Evolutionary conservation across 225 moss, liverwort and hornwort species (phyloP).

Genomic region (Sphagnum contortum): DNA sequence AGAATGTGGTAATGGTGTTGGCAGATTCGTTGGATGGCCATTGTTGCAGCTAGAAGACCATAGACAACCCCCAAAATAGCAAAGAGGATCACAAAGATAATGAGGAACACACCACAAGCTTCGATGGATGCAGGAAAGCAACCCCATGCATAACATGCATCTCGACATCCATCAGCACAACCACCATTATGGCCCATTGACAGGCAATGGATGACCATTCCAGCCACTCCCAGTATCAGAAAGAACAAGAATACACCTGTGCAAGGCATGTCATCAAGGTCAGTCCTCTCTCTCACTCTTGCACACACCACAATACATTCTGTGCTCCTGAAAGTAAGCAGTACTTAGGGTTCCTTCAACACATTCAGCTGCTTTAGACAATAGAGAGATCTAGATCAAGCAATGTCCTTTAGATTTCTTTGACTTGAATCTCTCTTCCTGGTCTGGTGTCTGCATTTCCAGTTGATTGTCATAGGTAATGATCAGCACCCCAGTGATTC

Average conservation of each 20-base stretch:
- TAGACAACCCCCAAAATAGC: slow-evolving; percentile 32
- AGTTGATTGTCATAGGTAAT: too few relatives aligned
- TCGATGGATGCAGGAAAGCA: slow-evolving; percentile 37
- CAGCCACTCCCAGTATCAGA: slow-evolving; percentile 27
- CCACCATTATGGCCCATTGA: slow-evolving; percentile 25
- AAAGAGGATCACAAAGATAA: slow-evolving; percentile 28
- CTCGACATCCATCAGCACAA: slow-evolving; percentile 24
- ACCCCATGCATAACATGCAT: slow-evolving; percentile 29
- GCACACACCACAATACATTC: too few relatives aligned
- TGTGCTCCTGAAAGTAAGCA: too few relatives aligned
- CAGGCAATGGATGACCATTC: slow-evolving; percentile 28
- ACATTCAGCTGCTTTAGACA: too few relatives aligned
- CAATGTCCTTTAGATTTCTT: too few relatives aligned
- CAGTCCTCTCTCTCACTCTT: too few relatives aligned
- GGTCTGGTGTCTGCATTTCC: too few relatives aligned
- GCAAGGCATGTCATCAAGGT: too few relatives aligned
- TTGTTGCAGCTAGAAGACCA: slow-evolving; percentile 33
- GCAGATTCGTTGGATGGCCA: slow-evolving; percentile 17
- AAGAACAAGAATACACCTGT: slow-evolving; percentile 37
- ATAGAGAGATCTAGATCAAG: too few relatives aligned
- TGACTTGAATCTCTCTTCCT: too few relatives aligned
- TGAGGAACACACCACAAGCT: slow-evolving; percentile 26
- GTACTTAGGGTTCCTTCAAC: too few relatives aligned
- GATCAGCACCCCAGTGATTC: too few relatives aligned
- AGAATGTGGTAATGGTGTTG: slow-evolving; percentile 19